Conservation (phyloP, 257 asterid species). For the Gardenia jasminoides region DNA sequence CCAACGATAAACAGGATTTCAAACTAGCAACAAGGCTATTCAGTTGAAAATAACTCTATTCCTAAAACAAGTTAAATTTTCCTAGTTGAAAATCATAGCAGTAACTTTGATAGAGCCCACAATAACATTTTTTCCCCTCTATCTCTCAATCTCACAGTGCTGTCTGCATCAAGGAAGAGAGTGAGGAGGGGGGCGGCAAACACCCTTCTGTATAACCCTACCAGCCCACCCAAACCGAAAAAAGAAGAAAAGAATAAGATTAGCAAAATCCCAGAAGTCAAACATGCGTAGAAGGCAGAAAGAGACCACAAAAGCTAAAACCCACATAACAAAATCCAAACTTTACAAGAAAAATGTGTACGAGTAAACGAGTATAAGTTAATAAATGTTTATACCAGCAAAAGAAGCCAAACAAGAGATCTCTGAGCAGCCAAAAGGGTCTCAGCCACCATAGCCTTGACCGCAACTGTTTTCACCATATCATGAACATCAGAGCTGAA, state of each 20-base stretch:
- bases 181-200: neutral
- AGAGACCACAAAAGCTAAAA: slow-evolving; percentile 5
- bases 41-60: neutral
- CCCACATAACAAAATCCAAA: slow-evolving; percentile 27
- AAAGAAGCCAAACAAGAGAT: slow-evolving; percentile 52
- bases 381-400: slow-evolving; percentile 45
- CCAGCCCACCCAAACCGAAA: too few species aligned
- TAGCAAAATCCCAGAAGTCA: neutral
- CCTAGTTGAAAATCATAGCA: neutral
- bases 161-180: neutral
- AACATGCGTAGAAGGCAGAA: neutral
- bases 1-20: neutral
- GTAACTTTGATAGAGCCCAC: neutral
- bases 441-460: slow-evolving; percentile 45
- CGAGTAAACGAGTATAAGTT: neutral
- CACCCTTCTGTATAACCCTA: neutral
- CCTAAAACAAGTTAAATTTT: neutral
- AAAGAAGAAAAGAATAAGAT: neutral
- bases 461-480: slow-evolving; percentile 35
- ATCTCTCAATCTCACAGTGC: neutral
- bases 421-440: slow-evolving; percentile 57
- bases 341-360: neutral
- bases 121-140: neutral
- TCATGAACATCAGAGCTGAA: slow-evolving; percentile 47
- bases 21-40: neutral